Evolutionary conservation across 495 filamentous ascomycete genomes (phyloP).

Genomic region (Cetradonia linearis): DNA sequence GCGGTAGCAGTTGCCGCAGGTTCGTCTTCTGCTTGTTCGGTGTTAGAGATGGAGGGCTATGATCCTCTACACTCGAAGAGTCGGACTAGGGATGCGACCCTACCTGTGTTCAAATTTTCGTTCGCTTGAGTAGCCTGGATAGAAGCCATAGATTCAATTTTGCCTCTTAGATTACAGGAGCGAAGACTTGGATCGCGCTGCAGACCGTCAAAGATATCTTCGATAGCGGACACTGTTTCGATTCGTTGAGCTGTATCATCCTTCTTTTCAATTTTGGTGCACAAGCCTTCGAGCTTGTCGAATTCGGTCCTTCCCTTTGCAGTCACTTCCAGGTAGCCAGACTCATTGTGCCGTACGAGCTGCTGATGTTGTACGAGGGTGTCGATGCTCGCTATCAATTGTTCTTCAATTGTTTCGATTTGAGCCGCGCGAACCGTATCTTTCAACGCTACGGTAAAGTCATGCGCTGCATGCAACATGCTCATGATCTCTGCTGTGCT

Average conservation of each 20-base stretch:
- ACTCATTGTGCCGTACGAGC: constrained; percentile 17
- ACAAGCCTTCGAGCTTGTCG: constrained; percentile 18
- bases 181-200: not conserved
- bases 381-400: constrained; percentile 17
- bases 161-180: not conserved
- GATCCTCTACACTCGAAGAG: not conserved
- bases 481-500: constrained; percentile 18
- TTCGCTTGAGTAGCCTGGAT: not conserved
- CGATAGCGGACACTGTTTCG: not conserved
- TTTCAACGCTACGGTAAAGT: constrained; percentile 19
- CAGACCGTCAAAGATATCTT: not conserved
- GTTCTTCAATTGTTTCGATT: constrained; percentile 11
- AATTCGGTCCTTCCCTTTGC: constrained; percentile 17
- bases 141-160: not conserved
- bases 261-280: not conserved
- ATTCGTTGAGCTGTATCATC: not conserved
- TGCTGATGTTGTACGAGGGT: constrained; percentile 13
- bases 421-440: constrained; percentile 17
- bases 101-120: not conserved
- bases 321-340: constrained; percentile 17
- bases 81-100: not conserved
- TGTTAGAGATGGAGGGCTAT: constrained; percentile 2
- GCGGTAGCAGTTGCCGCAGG: not conserved
- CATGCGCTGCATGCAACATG: constrained; percentile 21
- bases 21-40: not conserved